Conservation (phyloP, 2,329 filamentous ascomycete genomes). For the Lithohypha guttulata region DNA sequence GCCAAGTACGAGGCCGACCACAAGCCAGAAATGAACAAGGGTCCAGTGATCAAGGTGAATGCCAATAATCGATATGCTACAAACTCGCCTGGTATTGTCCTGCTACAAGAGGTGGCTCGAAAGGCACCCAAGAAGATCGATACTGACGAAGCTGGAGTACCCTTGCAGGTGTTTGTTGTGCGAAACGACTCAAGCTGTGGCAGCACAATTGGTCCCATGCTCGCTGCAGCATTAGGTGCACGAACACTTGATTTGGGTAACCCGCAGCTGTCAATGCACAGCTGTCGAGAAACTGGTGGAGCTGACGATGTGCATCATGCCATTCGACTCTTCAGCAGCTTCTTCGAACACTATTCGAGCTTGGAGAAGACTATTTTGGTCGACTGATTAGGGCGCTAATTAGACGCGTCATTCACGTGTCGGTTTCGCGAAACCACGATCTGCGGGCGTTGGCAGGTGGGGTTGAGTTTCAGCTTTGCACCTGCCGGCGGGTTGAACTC, state of each 20-base stretch:
- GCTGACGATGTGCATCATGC: slow-evolving; percentile 78
- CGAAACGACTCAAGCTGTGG: slow-evolving; percentile 91
- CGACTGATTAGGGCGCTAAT: slow-evolving; percentile 43
- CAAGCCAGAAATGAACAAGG: slow-evolving; percentile 89
- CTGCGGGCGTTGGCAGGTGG: too few species aligned
- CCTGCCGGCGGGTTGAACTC: too few species aligned
- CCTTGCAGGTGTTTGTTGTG: slow-evolving; percentile 90
- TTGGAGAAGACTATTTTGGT: slow-evolving; percentile 75
- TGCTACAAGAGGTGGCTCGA: slow-evolving; percentile 75
- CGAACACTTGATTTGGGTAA: slow-evolving; percentile 89
- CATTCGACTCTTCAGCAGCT: slow-evolving; percentile 74
- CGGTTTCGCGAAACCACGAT: too few species aligned
- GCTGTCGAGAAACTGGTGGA: slow-evolving; percentile 85
- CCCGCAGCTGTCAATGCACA: slow-evolving; percentile 92
- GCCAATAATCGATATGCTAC: slow-evolving; percentile 95
- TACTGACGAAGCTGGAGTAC: slow-evolving; percentile 56
- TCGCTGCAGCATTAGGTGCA: slow-evolving; percentile 74
- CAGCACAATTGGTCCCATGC: slow-evolving; percentile 95
- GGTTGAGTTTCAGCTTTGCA: neutral
- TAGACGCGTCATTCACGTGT: slow-evolving; percentile 2
- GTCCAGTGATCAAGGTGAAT: slow-evolving; percentile 95
- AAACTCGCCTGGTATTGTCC: slow-evolving; percentile 86
- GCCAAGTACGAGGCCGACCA: slow-evolving; percentile 86
- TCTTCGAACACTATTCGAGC: slow-evolving; percentile 74
- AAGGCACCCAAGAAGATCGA: slow-evolving; percentile 41